Base-by-base conservation (phyloP, 441 rosid species). In the Erodium texanum region DNA sequence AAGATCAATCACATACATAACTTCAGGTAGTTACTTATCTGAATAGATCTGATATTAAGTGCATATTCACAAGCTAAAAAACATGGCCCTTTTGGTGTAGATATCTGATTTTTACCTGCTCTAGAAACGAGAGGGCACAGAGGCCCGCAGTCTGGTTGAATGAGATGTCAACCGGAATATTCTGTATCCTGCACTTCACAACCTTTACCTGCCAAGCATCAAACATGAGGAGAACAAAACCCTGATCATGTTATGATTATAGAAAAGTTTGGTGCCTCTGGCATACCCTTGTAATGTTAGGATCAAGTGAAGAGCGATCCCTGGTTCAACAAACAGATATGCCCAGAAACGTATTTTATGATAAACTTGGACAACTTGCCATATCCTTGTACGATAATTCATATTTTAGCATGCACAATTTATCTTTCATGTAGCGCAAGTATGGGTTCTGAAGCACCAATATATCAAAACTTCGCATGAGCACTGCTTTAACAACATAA, bases 141-240 rank as follows among this genome's bases (percentile, higher is more conserved):
- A 87, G 83, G 48, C 88, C 89, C 0, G 88, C 78, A 45, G 56
- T 75, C 80, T 84, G 89, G 72, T 85, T 85, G 75, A 85, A 85
- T 20, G 92, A 85, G 73, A 87, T 77, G 70, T 87, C 92, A 27
- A 87, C 83, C 2, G 87, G 72, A 67, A 85, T 80, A 71, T 78
- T 73, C 66, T 78, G 76, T 62, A 85, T 81, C 32, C 56, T 82
- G 81, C 86, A 87, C 71, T 87, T 87, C 23, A 87, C 82, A 18
- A 85, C 77, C 76, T 85, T 82, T 68, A 87, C 88, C 88, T 87
- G 81, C 68, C 70, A 80, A 36, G 8, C 50, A 52, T 15, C 56
- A 50, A 24, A 58, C 18, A 50, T 27, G 43, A 58, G 63, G 5
- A 22, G 10, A 58, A 58, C 63, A 58, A 20, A 58, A 58, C 20